These are phyloP conservation scores for Ophiostoma ips DNA, from an alignment of 2,329 filamentous ascomycete genomes.

Conservation along the genomic window DNA sequence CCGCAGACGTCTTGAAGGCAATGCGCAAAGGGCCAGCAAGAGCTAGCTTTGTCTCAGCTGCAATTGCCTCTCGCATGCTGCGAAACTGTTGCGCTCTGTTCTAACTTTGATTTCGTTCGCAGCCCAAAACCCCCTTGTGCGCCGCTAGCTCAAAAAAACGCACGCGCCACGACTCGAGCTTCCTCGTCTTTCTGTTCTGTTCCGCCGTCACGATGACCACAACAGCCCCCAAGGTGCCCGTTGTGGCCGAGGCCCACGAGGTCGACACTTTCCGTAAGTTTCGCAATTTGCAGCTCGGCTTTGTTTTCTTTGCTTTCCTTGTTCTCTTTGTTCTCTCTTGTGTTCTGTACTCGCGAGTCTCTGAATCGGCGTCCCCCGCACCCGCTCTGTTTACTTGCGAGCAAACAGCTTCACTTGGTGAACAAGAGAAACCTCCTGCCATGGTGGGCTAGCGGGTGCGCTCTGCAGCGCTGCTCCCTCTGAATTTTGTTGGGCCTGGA, in stretches of 20 bases:
- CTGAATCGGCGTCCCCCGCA: too few species aligned
- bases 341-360: too few species aligned
- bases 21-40: too few species aligned
- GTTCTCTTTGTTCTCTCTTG: neutral
- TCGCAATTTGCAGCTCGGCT: neutral
- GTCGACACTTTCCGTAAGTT: constrained; percentile 59
- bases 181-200: constrained; percentile 1
- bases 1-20: too few species aligned
- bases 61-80: too few species aligned
- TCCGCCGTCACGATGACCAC: constrained; percentile 28
- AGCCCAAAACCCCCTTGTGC: too few species aligned
- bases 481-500: constrained; percentile 10
- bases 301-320: constrained; percentile 2
- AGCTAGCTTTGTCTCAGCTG: too few species aligned
- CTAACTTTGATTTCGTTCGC: neutral
- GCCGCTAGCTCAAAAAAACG: constrained; percentile 2
- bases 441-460: neutral
- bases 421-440: too few species aligned
- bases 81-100: too few species aligned
- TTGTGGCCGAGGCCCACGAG: constrained; percentile 62
- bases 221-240: constrained; percentile 31
- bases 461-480: neutral
- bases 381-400: too few species aligned
- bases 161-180: neutral
- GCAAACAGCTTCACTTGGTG: too few species aligned